Evolutionary conservation across 2,329 filamentous ascomycete genomes (phyloP).

Genomic region (Ophiostoma ulmi): DNA sequence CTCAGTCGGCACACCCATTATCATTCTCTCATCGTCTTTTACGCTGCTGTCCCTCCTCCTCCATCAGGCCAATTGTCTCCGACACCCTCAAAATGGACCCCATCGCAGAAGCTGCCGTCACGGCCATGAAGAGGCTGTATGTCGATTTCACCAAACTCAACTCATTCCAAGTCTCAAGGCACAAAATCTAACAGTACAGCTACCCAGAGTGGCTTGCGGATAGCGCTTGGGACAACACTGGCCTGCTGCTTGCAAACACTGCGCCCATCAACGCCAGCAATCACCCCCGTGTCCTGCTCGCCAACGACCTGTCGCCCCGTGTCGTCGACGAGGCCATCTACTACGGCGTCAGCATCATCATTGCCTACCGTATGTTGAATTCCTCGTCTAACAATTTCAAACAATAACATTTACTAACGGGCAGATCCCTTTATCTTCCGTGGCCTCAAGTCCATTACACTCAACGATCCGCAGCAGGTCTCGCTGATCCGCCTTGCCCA

Average conservation of each 20-base stretch:
- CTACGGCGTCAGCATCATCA: conserved; percentile 68
- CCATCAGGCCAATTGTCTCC: neutral
- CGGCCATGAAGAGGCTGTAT: conserved; percentile 15
- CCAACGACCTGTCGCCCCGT: conserved; percentile 82
- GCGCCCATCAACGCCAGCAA: conserved; percentile 32
- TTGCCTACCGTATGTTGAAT: conserved; percentile 62
- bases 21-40: neutral
- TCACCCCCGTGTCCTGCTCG: conserved; percentile 48
- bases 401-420: conserved; percentile 39
- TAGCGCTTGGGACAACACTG: conserved; percentile 93
- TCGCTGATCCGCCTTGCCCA: conserved; percentile 76
- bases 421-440: conserved; percentile 87
- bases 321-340: conserved; percentile 87
- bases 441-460: conserved; percentile 80
- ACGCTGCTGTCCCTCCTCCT: neutral
- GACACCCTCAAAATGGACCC: neutral
- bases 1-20: neutral
- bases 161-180: no score
- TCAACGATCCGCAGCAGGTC: conserved; percentile 78
- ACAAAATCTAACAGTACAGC: conserved; percentile 41
- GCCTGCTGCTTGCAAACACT: conserved; percentile 56
- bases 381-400: no score
- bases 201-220: conserved; percentile 89
- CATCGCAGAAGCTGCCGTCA: neutral
- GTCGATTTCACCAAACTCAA: neutral